Conservation (phyloP, 345 rosid species). For the Populus pruinosa region DNA sequence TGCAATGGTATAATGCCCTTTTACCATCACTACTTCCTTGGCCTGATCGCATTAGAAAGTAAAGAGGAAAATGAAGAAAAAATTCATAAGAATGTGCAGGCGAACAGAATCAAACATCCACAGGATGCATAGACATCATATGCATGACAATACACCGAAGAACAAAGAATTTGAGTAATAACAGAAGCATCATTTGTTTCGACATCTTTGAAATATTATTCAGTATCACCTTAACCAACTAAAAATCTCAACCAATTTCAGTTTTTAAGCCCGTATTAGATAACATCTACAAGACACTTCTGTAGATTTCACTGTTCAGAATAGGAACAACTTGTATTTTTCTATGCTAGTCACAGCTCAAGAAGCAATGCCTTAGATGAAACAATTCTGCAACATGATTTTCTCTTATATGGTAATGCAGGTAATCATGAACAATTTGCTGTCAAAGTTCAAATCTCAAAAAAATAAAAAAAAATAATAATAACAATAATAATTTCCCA, state of each 20-base stretch:
- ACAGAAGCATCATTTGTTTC: not conserved
- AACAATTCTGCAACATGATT: not conserved
- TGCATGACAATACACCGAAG: not conserved
- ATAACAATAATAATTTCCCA: not conserved
- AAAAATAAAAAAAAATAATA: not conserved
- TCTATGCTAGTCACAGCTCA: not conserved
- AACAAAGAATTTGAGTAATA: not conserved
- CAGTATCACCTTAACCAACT: not conserved
- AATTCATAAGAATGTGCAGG: not conserved
- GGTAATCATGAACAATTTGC: not conserved
- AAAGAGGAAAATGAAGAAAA: not conserved
- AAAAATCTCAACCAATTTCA: not conserved
- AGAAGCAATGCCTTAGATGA: not conserved
- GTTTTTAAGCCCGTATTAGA: not conserved
- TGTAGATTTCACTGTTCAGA: not conserved
- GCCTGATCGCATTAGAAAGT: slow-evolving; percentile 41
- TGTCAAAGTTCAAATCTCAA: not conserved
- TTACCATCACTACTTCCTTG: slow-evolving; percentile 79
- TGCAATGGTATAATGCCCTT: slow-evolving; percentile 83
- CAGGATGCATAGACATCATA: not conserved
- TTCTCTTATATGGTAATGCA: not conserved
- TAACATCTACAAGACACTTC: not conserved
- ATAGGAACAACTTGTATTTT: not conserved
- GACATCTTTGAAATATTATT: not conserved
- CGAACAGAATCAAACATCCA: slow-evolving; percentile 1